Conservation (phyloP, 768 basidiomycete genomes). For the Pleurotus sapidus region DNA sequence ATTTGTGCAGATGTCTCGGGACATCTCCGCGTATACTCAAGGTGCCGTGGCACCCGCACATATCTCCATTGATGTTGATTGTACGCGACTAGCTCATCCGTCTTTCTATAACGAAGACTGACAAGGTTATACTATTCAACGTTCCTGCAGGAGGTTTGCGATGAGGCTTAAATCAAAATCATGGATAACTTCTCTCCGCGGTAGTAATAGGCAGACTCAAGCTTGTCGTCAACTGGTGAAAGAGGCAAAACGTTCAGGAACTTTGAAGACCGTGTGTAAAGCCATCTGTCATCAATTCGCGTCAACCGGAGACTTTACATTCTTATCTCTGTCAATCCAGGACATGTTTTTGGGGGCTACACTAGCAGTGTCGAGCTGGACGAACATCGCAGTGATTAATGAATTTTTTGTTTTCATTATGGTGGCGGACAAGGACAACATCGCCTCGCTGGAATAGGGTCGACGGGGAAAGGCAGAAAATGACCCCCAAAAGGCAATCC, state of each 20-base stretch:
- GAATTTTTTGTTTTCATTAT: background rate
- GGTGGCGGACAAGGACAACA: background rate
- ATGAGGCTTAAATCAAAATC: background rate
- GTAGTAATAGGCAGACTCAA: background rate
- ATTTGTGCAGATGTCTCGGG: no score
- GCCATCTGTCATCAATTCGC: conserved; percentile 1
- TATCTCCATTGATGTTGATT: background rate
- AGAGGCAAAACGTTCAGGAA: background rate
- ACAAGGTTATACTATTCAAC: background rate
- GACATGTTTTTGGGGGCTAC: background rate
- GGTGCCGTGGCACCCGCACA: no score
- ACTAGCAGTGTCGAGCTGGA: no score
- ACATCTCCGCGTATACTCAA: no score
- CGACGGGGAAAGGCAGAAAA: background rate
- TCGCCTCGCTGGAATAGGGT: conserved; percentile 2
- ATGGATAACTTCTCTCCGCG: conserved; percentile 6
- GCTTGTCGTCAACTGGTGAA: background rate
- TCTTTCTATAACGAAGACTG: conserved; percentile 8
- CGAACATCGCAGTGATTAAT: background rate
- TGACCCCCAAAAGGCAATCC: background rate
- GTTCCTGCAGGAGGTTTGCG: no score
- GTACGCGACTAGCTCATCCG: conserved; percentile 3
- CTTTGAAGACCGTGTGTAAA: conserved; percentile 1
- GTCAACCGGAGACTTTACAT: conserved; percentile 3
- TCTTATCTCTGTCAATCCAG: background rate